Evolutionary conservation across 331 rosid species (phyloP).

Genomic region (Rosa hybrid): DNA sequence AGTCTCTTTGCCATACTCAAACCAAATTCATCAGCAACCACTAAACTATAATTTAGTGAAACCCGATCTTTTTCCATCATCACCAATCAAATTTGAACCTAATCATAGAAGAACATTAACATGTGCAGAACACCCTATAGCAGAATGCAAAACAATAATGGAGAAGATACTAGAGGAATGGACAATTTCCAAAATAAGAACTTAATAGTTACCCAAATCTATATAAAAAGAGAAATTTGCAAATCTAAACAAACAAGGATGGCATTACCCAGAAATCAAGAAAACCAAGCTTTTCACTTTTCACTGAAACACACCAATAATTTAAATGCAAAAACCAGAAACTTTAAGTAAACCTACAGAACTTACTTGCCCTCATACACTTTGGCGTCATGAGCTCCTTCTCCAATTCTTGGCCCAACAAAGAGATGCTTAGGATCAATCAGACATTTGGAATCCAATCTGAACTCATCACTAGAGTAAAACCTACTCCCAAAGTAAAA

Average conservation of each 20-base stretch:
- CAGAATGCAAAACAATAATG: background rate
- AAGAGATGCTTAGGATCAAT: slow-evolving; percentile 78
- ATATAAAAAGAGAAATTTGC: slow-evolving; percentile 6
- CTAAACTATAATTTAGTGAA: background rate
- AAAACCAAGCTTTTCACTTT: slow-evolving; percentile 12
- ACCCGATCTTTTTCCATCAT: background rate
- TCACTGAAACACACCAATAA: slow-evolving; percentile 22
- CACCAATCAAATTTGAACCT: background rate
- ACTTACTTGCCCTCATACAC: slow-evolving; percentile 96
- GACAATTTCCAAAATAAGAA: background rate
- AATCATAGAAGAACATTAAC: background rate
- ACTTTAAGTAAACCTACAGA: background rate
- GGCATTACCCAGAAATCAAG: slow-evolving; percentile 40
- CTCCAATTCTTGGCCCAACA: slow-evolving; percentile 94
- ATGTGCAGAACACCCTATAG: background rate
- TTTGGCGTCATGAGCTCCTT: slow-evolving; percentile 88
- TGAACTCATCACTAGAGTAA: slow-evolving; percentile 68
- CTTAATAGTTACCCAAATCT: background rate
- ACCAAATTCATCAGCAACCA: slow-evolving; percentile 20
- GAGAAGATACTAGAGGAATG: background rate
- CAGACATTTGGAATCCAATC: slow-evolving; percentile 76
- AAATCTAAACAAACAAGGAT: slow-evolving; percentile 16
- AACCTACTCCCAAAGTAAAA: slow-evolving; percentile 58
- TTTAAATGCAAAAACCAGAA: slow-evolving; percentile 9
- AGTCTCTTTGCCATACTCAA: background rate